phyloP scores from a whole-genome alignment of 352 stramenopile genomes.

The Pythium sp. region DNA sequence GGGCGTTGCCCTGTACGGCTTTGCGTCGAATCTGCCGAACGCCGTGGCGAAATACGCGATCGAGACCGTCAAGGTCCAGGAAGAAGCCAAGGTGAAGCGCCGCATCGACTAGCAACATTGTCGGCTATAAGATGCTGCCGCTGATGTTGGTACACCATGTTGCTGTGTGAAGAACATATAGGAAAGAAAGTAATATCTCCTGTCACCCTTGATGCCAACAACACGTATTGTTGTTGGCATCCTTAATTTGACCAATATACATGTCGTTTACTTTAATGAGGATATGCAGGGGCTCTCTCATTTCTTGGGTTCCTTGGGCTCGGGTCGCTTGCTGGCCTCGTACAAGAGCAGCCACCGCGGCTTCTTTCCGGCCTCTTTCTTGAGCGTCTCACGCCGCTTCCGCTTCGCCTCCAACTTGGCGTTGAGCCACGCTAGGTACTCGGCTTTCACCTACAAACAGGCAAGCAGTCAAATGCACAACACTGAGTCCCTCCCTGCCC shows the following conservation, averaged over 20 bases:
- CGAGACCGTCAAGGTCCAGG: conserved; percentile 56
- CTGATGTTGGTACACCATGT: neutral
- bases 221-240: neutral
- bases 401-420: conserved; percentile 57
- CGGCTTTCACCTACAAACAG: conserved; percentile 47
- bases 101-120: conserved; percentile 1
- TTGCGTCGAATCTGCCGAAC: conserved; percentile 55
- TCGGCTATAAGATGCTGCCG: neutral
- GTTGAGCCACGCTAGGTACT: conserved; percentile 71
- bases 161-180: neutral
- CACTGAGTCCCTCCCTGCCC: neutral
- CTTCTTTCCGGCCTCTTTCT: conserved; percentile 61
- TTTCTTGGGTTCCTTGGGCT: conserved; percentile 25
- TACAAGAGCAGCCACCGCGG: conserved; percentile 69
- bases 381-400: conserved; percentile 34
- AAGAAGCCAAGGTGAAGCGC: conserved; percentile 37
- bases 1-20: conserved; percentile 71
- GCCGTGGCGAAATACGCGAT: conserved; percentile 71
- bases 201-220: neutral
- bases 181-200: neutral
- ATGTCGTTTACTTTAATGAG: neutral
- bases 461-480: neutral
- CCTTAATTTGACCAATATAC: neutral
- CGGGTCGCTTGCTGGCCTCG: conserved; percentile 50
- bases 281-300: neutral